Evolutionary conservation across 805 yeast genomes (phyloP), one percentile per base, ranked within the genome.

Genomic region (Candida rishiriensis): DNA sequence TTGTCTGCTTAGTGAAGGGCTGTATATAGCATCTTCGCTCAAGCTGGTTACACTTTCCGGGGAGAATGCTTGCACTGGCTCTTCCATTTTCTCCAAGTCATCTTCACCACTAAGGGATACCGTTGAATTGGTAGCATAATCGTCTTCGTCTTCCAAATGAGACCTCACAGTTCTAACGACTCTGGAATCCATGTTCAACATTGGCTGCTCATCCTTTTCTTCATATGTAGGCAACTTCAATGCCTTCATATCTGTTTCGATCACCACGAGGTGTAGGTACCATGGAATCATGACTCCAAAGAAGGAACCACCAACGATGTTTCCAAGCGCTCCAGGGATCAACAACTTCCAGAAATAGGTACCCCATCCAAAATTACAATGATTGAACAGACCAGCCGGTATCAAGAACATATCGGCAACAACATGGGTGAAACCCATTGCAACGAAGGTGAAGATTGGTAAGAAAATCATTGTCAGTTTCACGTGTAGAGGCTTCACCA

Each of bases 401-500:
- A 83, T 59, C 42, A 84, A 52, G 51, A 71, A 81, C 93, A 87
- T 85, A 60, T 87, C 95, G 1, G 95, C 95, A 9, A 87, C 88
- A 1, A 80, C 79, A 58, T 87, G 95, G 2, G 87, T 79, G 63
- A 80, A 87, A 0, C 95, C 93, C 70, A 82, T 69, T 1, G 82
- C 55, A n/a, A 85, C 93, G 62, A 87, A 85, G 0, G 90, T 79
- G 61, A 85, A 84, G 13, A 86, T 71, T 1, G 95, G 95, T 16
- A 85, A 58, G 13, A 71, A 56, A 68, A 86, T 75, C 68, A 83
- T 64, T 6, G 83, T 38, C 28, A 83, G 70, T 53, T 83, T 85
- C 31, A 87, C 95, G 57, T 87, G 95, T 10, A 82, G 57, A 0
- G 95, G 95, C 56, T 83, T 84, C 7, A 85, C 85, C 81, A 86